Evolutionary conservation across 257 asterid species (phyloP).

Genomic region (Henckelia pumila): DNA sequence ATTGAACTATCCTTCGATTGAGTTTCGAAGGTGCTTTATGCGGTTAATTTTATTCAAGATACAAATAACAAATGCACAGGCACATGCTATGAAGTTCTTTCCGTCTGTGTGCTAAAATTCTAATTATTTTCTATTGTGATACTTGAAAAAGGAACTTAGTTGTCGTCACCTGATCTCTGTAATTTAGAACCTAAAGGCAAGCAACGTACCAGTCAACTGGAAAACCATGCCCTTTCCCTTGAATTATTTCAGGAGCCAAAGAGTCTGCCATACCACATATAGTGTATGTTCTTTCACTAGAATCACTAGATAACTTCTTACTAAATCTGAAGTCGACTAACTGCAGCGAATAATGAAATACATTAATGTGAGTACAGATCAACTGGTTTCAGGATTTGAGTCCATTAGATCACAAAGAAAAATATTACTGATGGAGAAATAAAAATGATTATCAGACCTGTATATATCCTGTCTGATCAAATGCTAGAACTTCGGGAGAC

Average conservation of each 20-base stretch:
- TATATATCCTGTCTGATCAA: conserved; percentile 72
- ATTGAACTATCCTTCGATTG: background rate
- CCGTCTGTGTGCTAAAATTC: background rate
- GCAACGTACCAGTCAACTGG: conserved; percentile 83
- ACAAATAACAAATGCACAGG: background rate
- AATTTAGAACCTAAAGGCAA: conserved; percentile 24
- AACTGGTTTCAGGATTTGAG: conserved; percentile 14
- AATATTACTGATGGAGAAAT: conserved; percentile 15
- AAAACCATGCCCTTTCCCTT: conserved; percentile 91
- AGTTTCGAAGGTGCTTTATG: background rate
- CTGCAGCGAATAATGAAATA: conserved; percentile 44
- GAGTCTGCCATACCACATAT: conserved; percentile 86
- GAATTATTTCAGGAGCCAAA: conserved; percentile 90
- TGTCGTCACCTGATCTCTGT: conserved; percentile 3
- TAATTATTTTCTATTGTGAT: background rate
- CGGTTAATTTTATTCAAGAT: background rate
- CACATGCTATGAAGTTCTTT: background rate
- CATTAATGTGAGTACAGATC: conserved; percentile 28
- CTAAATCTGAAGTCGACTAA: conserved; percentile 94
- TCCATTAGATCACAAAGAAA: background rate
- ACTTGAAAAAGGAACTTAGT: background rate
- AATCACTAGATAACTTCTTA: conserved; percentile 61
- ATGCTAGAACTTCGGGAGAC: conserved; percentile 74
- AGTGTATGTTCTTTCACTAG: conserved; percentile 68
- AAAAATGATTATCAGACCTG: conserved; percentile 49